phyloP scores from a whole-genome alignment of 345 rosid species.

The Bretschneidera sinensis region DNA sequence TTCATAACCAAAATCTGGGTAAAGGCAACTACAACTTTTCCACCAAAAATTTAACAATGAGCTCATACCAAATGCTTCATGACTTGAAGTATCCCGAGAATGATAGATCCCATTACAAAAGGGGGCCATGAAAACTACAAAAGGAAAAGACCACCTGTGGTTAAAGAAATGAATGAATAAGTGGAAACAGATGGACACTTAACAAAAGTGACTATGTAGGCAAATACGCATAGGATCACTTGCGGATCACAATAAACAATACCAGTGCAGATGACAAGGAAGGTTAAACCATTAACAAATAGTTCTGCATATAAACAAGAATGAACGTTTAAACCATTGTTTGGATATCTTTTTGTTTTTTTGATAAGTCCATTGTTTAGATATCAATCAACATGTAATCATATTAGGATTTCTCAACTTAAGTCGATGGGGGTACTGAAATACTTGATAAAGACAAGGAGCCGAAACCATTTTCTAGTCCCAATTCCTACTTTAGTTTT shows the following conservation, averaged over 20 bases:
- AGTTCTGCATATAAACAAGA: conserved; percentile 6
- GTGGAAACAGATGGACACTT: conserved; percentile 18
- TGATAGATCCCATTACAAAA: conserved; percentile 87
- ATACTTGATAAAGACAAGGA: too few relatives aligned
- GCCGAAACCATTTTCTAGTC: too few relatives aligned
- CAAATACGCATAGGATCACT: background rate
- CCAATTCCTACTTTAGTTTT: too few relatives aligned
- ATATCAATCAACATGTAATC: background rate
- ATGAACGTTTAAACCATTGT: conserved; percentile 8
- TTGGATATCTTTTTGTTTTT: too few relatives aligned
- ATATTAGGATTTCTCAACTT: background rate
- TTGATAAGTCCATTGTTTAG: too few relatives aligned
- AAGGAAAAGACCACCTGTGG: conserved; percentile 54
- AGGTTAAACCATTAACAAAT: background rate
- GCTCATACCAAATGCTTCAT: conserved; percentile 88
- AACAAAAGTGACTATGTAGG: background rate
- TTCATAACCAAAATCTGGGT: conserved; percentile 7
- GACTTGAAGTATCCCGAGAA: conserved; percentile 71
- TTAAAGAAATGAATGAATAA: conserved; percentile 40
- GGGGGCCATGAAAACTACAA: conserved; percentile 99
- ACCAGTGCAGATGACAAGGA: conserved; percentile 6
- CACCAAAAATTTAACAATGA: background rate
- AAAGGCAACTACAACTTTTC: background rate
- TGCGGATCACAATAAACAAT: conserved; percentile 7
- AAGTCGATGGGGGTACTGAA: too few relatives aligned